Evolutionary conservation across 176 grass and related monocot species (phyloP).

Genomic region (Carex kokanica): DNA sequence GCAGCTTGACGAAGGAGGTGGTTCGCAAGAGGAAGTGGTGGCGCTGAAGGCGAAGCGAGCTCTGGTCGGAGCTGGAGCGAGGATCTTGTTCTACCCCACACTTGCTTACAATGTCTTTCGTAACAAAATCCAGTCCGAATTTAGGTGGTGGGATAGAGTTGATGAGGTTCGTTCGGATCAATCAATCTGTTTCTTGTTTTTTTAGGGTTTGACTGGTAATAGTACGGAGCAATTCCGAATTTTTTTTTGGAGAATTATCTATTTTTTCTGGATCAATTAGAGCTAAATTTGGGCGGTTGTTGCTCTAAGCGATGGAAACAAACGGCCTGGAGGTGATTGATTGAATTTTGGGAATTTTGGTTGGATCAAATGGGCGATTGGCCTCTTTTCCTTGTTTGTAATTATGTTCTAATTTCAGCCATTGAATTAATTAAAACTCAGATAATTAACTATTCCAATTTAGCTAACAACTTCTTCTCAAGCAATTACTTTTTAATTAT

Average conservation of each 20-base stretch:
- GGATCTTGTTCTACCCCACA: constrained; percentile 93
- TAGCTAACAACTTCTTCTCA: background rate
- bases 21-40: constrained; percentile 20
- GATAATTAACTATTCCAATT: background rate
- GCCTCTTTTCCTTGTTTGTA: constrained; percentile 15
- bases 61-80: constrained; percentile 68
- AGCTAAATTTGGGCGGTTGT: background rate
- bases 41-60: constrained; percentile 55
- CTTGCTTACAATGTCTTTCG: constrained; percentile 87
- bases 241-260: background rate
- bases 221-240: background rate
- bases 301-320: background rate
- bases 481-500: constrained; percentile 1
- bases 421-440: background rate
- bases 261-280: background rate
- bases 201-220: background rate
- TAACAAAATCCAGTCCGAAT: constrained; percentile 71
- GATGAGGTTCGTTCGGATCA: constrained; percentile 59
- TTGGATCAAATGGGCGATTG: background rate
- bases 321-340: background rate
- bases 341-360: background rate
- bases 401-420: background rate
- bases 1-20: constrained; percentile 26
- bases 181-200: background rate
- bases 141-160: constrained; percentile 93